phyloP scores from a whole-genome alignment of 2,329 filamentous ascomycete genomes.

The Didymella arachidicola region DNA sequence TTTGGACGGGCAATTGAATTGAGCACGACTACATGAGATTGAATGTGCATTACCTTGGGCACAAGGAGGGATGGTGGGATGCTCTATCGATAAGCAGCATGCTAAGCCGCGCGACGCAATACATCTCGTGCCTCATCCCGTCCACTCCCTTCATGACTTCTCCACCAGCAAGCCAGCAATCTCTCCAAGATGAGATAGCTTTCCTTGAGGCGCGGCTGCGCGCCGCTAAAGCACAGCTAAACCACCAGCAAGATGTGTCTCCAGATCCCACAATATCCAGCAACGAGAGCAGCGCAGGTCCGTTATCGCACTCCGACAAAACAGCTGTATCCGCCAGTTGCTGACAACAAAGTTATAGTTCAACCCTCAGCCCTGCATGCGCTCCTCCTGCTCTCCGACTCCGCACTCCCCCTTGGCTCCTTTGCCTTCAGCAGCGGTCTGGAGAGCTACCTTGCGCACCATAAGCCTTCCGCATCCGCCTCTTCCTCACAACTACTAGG shows the following conservation, averaged over 20 bases:
- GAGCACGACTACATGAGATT: constrained; percentile 26
- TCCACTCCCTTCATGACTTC: constrained; percentile 37
- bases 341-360: not conserved
- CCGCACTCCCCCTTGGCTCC: constrained; percentile 81
- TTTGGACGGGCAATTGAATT: constrained; percentile 1
- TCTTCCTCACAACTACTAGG: constrained; percentile 35
- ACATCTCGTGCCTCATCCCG: constrained; percentile 25
- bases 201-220: constrained; percentile 63
- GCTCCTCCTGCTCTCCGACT: constrained; percentile 80
- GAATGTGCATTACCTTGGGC: constrained; percentile 13
- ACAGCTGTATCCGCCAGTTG: not conserved
- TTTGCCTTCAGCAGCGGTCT: constrained; percentile 86
- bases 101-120: constrained; percentile 31
- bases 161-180: constrained; percentile 31
- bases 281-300: constrained; percentile 9
- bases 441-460: constrained; percentile 81
- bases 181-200: constrained; percentile 62
- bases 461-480: constrained; percentile 47
- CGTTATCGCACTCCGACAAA: constrained; percentile 1
- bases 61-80: constrained; percentile 16
- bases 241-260: constrained; percentile 27
- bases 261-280: not conserved
- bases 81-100: constrained; percentile 23
- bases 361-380: constrained; percentile 62
- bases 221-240: constrained; percentile 58